A percentile compares a stretch with the other conserved stretches of the same genome.
These are phyloP conservation scores for Tuber microsphaerosporum DNA, from an alignment of 495 filamentous ascomycete species.

Conservation along the genomic window DNA sequence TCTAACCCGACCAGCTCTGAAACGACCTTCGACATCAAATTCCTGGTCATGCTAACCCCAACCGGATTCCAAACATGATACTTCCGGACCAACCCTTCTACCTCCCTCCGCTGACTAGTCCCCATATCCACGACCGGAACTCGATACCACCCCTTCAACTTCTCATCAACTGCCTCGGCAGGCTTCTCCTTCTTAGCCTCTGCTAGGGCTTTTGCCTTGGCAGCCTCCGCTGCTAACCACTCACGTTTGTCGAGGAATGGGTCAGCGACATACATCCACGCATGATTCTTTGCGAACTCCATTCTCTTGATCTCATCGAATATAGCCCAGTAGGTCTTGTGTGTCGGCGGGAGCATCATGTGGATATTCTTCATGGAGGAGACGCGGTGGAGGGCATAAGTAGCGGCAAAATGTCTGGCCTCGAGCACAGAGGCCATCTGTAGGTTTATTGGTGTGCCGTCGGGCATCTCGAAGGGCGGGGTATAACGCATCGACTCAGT, in stretches of 20 bases:
- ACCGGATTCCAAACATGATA: conserved; percentile 82
- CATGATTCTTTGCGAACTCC: conserved; percentile 66
- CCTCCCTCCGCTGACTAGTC: conserved; percentile 60
- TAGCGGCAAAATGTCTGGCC: conserved; percentile 84
- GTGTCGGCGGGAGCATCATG: conserved; percentile 86
- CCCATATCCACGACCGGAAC: conserved; percentile 92
- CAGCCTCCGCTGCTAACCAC: conserved; percentile 64
- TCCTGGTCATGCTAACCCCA: conserved; percentile 54
- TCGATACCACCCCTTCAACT: conserved; percentile 62
- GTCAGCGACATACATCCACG: conserved; percentile 93
- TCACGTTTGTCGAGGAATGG: conserved; percentile 76
- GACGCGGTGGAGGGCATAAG: conserved; percentile 81
- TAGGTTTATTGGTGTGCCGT: conserved; percentile 56
- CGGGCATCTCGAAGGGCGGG: conserved; percentile 72
- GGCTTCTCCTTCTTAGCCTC: conserved; percentile 27
- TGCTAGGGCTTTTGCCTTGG: conserved; percentile 55
- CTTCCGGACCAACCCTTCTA: conserved; percentile 69
- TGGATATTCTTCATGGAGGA: conserved; percentile 91
- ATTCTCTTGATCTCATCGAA: conserved; percentile 71
- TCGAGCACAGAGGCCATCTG: conserved; percentile 71
- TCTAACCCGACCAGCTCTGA: conserved; percentile 69
- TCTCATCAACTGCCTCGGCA: conserved; percentile 8
- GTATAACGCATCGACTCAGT: conserved; percentile 50
- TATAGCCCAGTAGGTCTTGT: conserved; percentile 73
- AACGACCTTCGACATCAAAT: conserved; percentile 55